Evolutionary conservation across 257 asterid genomes (phyloP), one percentile per base, ranked within the genome.

Genomic region (Apocynum venetum): DNA sequence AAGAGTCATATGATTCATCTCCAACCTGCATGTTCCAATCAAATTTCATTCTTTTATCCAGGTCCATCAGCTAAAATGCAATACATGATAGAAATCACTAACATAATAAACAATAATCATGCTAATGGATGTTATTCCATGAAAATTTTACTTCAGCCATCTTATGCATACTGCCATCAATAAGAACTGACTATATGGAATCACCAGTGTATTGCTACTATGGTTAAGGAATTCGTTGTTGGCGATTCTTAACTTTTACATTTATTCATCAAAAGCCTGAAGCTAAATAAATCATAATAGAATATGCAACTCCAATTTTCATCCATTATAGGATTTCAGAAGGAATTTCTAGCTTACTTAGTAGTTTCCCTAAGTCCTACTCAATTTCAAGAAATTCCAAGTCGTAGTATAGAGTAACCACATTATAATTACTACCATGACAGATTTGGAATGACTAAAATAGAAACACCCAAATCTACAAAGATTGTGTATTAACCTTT

Each of bases 1-100:
- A 95, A 44, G 97, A 93, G 85, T 90, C 97, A 0, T 89, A 93
- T 6, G 99, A 95, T 83, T 90, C 96, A 83, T 95, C 99, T 80
- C 99, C 99, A 65, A 86, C 96, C 98, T 95, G 89, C 80, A 77
- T 69, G 64, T 3, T 75, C 20, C 41, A 69, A 66, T 20, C 57
- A 14, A 59, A 80, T 57, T 48, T 49, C 67, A 61, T 15, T 55
- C 49, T 25, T 57, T 46, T 56, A 36, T 19, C 14, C 40, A 1
- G 17, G 48, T 43, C 55, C 49, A 44, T 20, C 5, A 67, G 13
- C 25, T 36, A 46, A 25, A 46, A 70, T 25, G 36, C 57, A 38
- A 43, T 14, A 31, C 65, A 59, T 59, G n/a, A 25, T 15, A 59
- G 35, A 59, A 44, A 44, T 44, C 47, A 44, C 4, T 44, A 44